Evolutionary conservation across 2,329 filamentous ascomycete species (phyloP).

Genomic region (Tricladium varicosporioides): DNA sequence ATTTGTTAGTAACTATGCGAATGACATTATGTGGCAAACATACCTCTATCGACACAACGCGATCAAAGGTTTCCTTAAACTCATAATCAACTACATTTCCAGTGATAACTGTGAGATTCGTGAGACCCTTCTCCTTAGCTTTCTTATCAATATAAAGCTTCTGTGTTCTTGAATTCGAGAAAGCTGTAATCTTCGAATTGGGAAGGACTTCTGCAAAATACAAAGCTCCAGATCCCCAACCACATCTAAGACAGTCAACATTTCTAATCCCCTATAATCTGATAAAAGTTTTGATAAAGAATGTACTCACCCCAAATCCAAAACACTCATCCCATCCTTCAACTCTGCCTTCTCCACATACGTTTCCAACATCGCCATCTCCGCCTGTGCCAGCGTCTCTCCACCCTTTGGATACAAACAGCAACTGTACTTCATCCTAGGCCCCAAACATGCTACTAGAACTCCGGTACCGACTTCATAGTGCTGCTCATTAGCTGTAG

Average conservation of each 20-base stretch:
- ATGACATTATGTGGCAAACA: constrained; percentile 7
- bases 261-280: not conserved
- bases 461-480: constrained; percentile 71
- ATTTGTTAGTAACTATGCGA: constrained; percentile 4
- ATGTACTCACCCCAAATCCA: constrained; percentile 28
- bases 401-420: constrained; percentile 62
- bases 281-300: constrained; percentile 1
- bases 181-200: constrained; percentile 59
- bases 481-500: constrained; percentile 65
- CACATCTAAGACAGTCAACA: constrained; percentile 48
- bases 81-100: constrained; percentile 66
- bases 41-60: constrained; percentile 64
- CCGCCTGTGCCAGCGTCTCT: constrained; percentile 64
- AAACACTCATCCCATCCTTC: constrained; percentile 34
- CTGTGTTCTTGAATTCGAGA: constrained; percentile 68
- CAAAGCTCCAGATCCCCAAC: constrained; percentile 65
- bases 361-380: constrained; percentile 61
- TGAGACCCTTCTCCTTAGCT: constrained; percentile 54
- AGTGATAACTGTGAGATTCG: constrained; percentile 62
- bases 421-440: constrained; percentile 71
- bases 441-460: constrained; percentile 58
- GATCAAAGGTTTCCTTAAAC: constrained; percentile 59
- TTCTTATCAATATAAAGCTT: constrained; percentile 64
- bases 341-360: constrained; percentile 57
- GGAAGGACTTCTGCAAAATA: constrained; percentile 66